Base-by-base conservation (phyloP, 106 monocot species). In the Cymbidium sinense region DNA sequence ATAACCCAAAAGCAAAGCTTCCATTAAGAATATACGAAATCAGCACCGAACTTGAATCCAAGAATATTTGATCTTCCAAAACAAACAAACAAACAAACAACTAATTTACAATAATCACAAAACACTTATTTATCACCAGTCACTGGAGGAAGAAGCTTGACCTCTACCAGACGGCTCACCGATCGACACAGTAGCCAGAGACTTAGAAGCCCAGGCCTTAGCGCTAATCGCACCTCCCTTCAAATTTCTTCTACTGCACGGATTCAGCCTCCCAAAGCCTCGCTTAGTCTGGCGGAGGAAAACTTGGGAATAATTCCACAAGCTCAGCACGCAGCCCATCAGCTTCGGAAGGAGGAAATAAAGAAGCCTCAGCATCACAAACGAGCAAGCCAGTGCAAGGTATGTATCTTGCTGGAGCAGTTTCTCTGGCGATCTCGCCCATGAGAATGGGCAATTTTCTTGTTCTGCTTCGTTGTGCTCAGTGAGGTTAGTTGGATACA, bases 381-480 rank as follows among this genome's bases (percentile, higher is more conserved):
- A 93, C 5, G 52, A 74, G 4, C 37, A 76, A 1, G 93, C 93
- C n/a, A 93, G 80, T 55, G 79, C 77, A 12, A 91, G 77, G 43
- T 85, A 88, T 3, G 81, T 80, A 30, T 86, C 86, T 64, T 86
- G 79, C 77, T 86, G 81, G 43, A 91, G 78, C 69, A 95, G 61
- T 41, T 84, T 95, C 83, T 95, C 95, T 5, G 91, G 95, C 13
- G 95, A 95, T 54, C 81, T 88, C 35, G 91, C 95, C 91, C 89
- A 95, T 29, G 89, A 84, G 81, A 95, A 95, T 5, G 91, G 91
- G 30, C 95, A 95, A 23, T 82, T 87, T 27, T 95, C 95, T 19
- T 71, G 85, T 2, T 77, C 61, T 35, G 83, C n/a, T n/a, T n/a
- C 79, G 29, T 62, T 75, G 29, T 61, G 64, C 25, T 83, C 77